Evolutionary conservation across 495 filamentous ascomycete species (phyloP), one percentile per base, ranked within the genome.

Genomic region (Hyaloscypha bicolor): DNA sequence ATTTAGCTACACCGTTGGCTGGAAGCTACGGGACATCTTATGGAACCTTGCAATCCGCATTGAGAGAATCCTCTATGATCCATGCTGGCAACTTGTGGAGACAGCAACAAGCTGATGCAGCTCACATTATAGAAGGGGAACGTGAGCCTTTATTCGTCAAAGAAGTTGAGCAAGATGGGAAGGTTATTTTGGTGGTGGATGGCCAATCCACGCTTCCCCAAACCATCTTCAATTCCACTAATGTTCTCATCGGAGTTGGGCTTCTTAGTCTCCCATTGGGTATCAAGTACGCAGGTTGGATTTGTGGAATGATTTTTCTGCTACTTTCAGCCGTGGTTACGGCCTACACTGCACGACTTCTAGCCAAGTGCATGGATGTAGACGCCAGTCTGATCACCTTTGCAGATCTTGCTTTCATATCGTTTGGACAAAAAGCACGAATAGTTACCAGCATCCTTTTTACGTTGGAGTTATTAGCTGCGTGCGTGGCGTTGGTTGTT

Each of bases 211-310:
- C 95, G 3, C 79, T 97, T 33, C 93, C 94, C 2, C 95, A 99
- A 79, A 98, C 95, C 0, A 83, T 97, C 66, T 97, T 99, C 79
- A 99, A 99, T 75, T 95, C 92, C 19, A 93, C 96, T 62, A 99
- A 99, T 74, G 92, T 97, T 42, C 79, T 99, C 51, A 94, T 99
- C 67, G 95, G 95, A 21, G 88, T 99, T 55, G 95, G 95, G 0
- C 77, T 99, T 22, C 78, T 99, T 57, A 94, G 91, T 79, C 81
- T 99, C 64, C 96, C 95, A 12, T 84, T 99, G 73, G 95, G 91
- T 4, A 80, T 99, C 71, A 93, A 91, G 68, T 93, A 97, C 72
- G 88, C 91, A 32, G 95, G 95, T 29, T 98, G 95, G 95, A 70
- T 97, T 30, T 83, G 93, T 70, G 95, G 95, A 64, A 81, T 96